Conservation (phyloP, 768 basidiomycete species). For the Agrocybe pediades region DNA sequence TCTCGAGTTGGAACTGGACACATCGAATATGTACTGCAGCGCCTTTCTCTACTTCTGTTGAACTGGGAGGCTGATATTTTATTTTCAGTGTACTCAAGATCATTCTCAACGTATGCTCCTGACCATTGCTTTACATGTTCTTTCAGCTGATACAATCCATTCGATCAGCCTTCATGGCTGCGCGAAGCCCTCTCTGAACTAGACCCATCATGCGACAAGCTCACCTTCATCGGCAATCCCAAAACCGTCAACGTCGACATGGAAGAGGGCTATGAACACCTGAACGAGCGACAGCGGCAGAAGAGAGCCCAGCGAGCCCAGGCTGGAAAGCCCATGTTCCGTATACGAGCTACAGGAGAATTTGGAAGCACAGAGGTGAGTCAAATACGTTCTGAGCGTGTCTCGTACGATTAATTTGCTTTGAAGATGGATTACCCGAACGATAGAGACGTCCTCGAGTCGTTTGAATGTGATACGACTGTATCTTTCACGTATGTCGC, state of each 20-base stretch:
- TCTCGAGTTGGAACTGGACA: slow-evolving; percentile 79
- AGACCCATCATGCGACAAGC: slow-evolving; percentile 83
- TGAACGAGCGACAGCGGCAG: slow-evolving; percentile 21
- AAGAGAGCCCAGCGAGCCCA: slow-evolving; percentile 11
- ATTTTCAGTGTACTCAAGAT: slow-evolving; percentile 79
- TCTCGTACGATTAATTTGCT: not conserved
- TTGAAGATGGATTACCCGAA: slow-evolving; percentile 93
- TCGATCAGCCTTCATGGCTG: slow-evolving; percentile 81
- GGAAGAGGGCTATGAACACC: slow-evolving; percentile 24
- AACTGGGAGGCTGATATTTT: no score
- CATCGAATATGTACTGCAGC: slow-evolving; percentile 55
- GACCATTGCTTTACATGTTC: not conserved
- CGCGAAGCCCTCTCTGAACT: slow-evolving; percentile 91
- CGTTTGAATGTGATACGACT: slow-evolving; percentile 74
- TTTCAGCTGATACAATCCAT: not conserved
- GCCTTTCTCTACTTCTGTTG: slow-evolving; percentile 8
- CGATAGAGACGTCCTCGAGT: slow-evolving; percentile 87
- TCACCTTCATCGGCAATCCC: slow-evolving; percentile 83
- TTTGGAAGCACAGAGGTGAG: slow-evolving; percentile 84
- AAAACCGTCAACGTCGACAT: slow-evolving; percentile 29
- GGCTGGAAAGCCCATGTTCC: slow-evolving; percentile 62
- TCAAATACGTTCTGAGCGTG: not conserved
- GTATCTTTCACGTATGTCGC: slow-evolving; percentile 68
- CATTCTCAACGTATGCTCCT: slow-evolving; percentile 73
- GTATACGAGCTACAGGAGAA: slow-evolving; percentile 78